These are phyloP conservation scores for Elongisporangium anandrum DNA, from an alignment of 352 stramenopile species.

Conservation along the genomic window DNA sequence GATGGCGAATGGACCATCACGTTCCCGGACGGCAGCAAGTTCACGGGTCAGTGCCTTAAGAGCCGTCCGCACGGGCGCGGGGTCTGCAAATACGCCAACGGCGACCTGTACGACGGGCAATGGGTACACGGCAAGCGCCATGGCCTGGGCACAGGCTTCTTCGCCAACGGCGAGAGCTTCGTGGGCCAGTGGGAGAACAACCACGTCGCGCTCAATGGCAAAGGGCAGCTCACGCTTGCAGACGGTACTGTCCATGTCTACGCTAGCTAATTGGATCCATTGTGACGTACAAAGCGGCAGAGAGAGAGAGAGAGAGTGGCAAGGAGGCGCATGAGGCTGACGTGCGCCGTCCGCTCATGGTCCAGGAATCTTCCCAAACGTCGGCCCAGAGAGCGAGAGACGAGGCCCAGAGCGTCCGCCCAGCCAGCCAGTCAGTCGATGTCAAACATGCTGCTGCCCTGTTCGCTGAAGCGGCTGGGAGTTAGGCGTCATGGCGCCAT, in stretches of 20 bases:
- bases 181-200: constrained; percentile 79
- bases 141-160: constrained; percentile 61
- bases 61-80: constrained; percentile 62
- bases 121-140: constrained; percentile 83
- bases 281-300: background rate
- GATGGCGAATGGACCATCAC: constrained; percentile 74
- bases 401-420: background rate
- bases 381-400: background rate
- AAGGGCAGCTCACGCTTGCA: constrained; percentile 58
- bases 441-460: background rate
- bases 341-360: background rate
- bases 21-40: constrained; percentile 75
- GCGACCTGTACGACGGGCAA: constrained; percentile 79
- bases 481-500: background rate
- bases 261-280: constrained; percentile 19
- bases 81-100: constrained; percentile 79
- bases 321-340: background rate
- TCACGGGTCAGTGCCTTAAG: constrained; percentile 59
- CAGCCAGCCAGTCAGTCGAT: background rate
- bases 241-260: constrained; percentile 77
- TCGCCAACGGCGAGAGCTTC: constrained; percentile 68
- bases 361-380: background rate
- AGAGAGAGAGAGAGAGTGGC: too few relatives aligned
- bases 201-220: constrained; percentile 72
- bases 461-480: background rate